Evolutionary conservation across 2,329 filamentous ascomycete species (phyloP), one percentile per base, ranked within the genome.

Genomic region (Zymoseptoria tritici): DNA sequence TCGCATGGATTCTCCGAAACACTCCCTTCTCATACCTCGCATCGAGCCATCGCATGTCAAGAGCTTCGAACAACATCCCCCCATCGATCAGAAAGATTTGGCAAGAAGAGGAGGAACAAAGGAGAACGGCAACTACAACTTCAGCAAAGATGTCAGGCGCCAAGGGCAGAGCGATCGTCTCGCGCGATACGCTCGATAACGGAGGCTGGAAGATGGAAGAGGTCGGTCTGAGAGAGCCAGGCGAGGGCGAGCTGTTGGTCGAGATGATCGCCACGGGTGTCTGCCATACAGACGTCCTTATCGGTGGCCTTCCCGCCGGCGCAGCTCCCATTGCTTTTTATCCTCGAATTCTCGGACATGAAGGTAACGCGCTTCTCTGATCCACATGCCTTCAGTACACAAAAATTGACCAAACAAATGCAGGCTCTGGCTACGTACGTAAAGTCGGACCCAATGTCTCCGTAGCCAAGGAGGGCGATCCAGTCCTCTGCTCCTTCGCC

Each of bases 301-400:
- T 81, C 56, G 79, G 77, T 2, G 73, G 76, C 8, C 57, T 72
- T 16, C 73, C 70, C 9, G 71, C 69, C 9, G 70, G 67, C 9
- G 64, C 68, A 26, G 69, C 71, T 1, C 70, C 71, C 52, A 72
- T 75, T 2, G 70, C 76, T 2, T 74, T 74, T 42, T 81, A 80
- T 62, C 79, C 79, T 0, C 69, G 74, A 24, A 75, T 83, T 1
- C 70, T 82, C 16, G 82, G 81, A 2, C 82, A 84, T 62, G 81
- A 84, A 73, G 81, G 81, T 75, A 59, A 7, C 20, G 36, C 36
- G 22, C 22, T 24, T 46, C 13, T n/a, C 13, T n/a, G 13, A 22
- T 13, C 42, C 8, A 52, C n/a, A 9, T 9, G 11, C 49, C n/a
- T 53, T 9, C 16, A 4, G 36, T 16, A 46, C 16, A 7, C 36